These are phyloP conservation scores for Aotearoamyces nothofagi DNA, from an alignment of 2,329 filamentous ascomycete species.

Conservation along the genomic window DNA sequence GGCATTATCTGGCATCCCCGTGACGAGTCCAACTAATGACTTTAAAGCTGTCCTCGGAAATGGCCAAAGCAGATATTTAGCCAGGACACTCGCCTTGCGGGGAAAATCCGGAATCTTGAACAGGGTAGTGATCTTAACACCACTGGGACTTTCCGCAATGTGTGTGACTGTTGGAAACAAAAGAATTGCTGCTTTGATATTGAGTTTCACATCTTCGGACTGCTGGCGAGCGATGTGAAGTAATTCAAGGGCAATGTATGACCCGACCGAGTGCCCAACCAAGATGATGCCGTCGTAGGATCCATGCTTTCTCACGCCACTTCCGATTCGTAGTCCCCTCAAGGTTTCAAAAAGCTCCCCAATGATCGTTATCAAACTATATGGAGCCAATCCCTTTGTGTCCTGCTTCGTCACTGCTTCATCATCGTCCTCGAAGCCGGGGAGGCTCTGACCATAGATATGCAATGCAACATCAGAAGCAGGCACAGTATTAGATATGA, in stretches of 20 bases:
- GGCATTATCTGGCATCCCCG: slow-evolving; percentile 33
- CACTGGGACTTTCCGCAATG: slow-evolving; percentile 47
- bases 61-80: slow-evolving; percentile 23
- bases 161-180: slow-evolving; percentile 65
- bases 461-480: slow-evolving; percentile 25
- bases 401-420: slow-evolving; percentile 28
- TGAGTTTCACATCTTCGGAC: slow-evolving; percentile 2
- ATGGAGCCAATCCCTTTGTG: slow-evolving; percentile 16
- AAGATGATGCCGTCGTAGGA: slow-evolving; percentile 45
- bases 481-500: slow-evolving; percentile 18
- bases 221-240: slow-evolving; percentile 33
- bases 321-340: slow-evolving; percentile 10
- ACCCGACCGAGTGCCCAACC: slow-evolving; percentile 60
- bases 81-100: slow-evolving; percentile 8
- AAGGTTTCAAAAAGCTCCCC: slow-evolving; percentile 7
- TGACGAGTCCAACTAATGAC: slow-evolving; percentile 26
- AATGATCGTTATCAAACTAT: slow-evolving; percentile 28
- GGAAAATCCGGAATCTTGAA: slow-evolving; percentile 20
- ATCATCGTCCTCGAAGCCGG: slow-evolving; percentile 40
- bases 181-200: slow-evolving; percentile 36
- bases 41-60: slow-evolving; percentile 25
- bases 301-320: slow-evolving; percentile 17
- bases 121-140: slow-evolving; percentile 32
- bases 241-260: slow-evolving; percentile 56
- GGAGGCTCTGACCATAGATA: slow-evolving; percentile 40